Percentiles rank a stretch among this genome's conserved stretches.
These are phyloP conservation scores for Mortierella sp. DNA, from an alignment of 371 early-diverging fungal genomes.

Conservation along the genomic window DNA sequence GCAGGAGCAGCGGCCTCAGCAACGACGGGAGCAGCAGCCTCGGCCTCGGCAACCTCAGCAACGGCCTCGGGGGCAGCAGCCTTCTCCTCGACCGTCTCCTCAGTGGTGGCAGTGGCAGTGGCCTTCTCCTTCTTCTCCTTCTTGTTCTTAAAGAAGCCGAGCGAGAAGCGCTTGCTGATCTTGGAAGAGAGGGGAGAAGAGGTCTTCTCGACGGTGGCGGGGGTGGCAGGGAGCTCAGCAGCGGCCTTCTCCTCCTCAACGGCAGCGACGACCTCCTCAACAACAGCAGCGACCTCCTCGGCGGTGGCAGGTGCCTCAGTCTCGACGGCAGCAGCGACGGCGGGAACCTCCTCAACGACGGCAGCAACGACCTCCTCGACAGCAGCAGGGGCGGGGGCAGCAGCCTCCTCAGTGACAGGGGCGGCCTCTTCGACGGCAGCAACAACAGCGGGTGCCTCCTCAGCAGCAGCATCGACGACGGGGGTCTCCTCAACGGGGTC, in stretches of 20 bases:
- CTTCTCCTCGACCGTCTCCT: slow-evolving; percentile 27
- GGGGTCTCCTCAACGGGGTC: slow-evolving; percentile 25
- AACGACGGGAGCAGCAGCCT: slow-evolving; percentile 5
- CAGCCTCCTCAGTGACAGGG: slow-evolving; percentile 10
- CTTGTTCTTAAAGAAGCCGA: slow-evolving; percentile 50
- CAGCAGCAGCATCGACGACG: slow-evolving; percentile 10
- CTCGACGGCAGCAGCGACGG: too few species aligned
- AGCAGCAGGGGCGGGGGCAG: slow-evolving; percentile 16
- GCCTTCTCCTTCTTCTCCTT: slow-evolving; percentile 52
- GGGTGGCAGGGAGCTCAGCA: slow-evolving; percentile 24
- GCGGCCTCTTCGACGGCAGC: slow-evolving; percentile 15
- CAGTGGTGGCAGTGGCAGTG: slow-evolving; percentile 7
- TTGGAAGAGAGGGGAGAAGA: slow-evolving; percentile 32
- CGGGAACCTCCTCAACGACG: too few species aligned
- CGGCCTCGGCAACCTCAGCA: slow-evolving; percentile 26
- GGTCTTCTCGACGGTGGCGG: slow-evolving; percentile 35
- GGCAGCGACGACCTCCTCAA: too few species aligned
- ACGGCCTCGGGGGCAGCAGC: slow-evolving; percentile 30
- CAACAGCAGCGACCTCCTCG: too few species aligned
- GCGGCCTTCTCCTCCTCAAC: too few species aligned
- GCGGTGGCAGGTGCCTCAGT: too few species aligned
- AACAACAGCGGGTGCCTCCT: slow-evolving; percentile 5
- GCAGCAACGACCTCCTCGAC: too few species aligned
- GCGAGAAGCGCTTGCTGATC: slow-evolving; percentile 51
- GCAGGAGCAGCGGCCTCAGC: slow-evolving; percentile 7